phyloP scores from a whole-genome alignment of 176 grass and related monocot genomes.

The Sorghum bicolor region Sorghum_bicolor_NCBIv3 NC_012876.2:41171001-41171500 shows the following conservation, averaged over 20 bases:
- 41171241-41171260: constrained; percentile 74
- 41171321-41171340: constrained; percentile 74
- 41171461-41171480: too few species aligned
- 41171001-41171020: neutral
- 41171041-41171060: neutral
- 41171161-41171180: neutral
- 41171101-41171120: neutral
- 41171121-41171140: neutral
- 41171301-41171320: constrained; percentile 83
- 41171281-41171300: constrained; percentile 76
- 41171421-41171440: neutral
- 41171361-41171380: constrained; percentile 62
- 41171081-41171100: neutral
- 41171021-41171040: neutral
- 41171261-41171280: constrained; percentile 62
- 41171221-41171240: constrained; percentile 4
- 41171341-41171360: constrained; percentile 90
- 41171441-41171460: too few species aligned
- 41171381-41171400: neutral
- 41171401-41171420: neutral
- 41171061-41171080: neutral
- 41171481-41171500: too few species aligned
- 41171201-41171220: neutral
- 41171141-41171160: neutral
- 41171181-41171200: neutral